These are phyloP conservation scores for Imleria badia DNA, from an alignment of 768 basidiomycete genomes.

Conservation along the genomic window DNA sequence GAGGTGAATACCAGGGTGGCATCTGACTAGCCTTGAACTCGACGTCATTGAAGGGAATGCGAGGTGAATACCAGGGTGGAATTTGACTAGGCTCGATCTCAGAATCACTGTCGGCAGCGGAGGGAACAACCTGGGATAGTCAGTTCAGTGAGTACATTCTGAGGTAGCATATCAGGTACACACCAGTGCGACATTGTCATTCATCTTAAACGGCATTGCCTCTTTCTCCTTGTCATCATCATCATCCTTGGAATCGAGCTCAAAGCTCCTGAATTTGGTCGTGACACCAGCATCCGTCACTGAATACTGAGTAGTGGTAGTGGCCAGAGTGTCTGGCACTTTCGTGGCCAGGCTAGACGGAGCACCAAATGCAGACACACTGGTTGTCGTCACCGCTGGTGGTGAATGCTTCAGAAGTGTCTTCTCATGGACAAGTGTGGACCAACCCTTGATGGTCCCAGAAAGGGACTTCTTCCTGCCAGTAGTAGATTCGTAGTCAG, in stretches of 20 bases:
- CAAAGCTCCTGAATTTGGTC: background rate
- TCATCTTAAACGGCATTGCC: background rate
- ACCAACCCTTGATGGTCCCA: background rate
- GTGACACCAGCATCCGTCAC: background rate
- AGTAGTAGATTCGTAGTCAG: slow-evolving; percentile 2
- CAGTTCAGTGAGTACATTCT: background rate
- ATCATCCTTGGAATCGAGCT: background rate
- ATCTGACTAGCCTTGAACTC: background rate
- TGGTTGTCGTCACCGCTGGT: background rate
- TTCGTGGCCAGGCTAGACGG: background rate
- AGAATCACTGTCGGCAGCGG: background rate
- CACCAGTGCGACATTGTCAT: background rate
- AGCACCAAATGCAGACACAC: background rate
- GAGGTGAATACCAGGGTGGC: background rate
- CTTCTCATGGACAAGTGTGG: background rate
- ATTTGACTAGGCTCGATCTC: background rate
- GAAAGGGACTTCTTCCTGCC: background rate
- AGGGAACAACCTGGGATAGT: background rate
- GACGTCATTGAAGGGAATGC: background rate
- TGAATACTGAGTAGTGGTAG: background rate
- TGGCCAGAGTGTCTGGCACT: background rate
- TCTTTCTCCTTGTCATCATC: background rate
- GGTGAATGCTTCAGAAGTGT: background rate
- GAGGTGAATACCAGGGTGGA: background rate
- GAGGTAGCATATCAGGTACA: background rate